Evolutionary conservation across 345 rosid species (phyloP).

Genomic region (Rhodamnia rubescens): DNA sequence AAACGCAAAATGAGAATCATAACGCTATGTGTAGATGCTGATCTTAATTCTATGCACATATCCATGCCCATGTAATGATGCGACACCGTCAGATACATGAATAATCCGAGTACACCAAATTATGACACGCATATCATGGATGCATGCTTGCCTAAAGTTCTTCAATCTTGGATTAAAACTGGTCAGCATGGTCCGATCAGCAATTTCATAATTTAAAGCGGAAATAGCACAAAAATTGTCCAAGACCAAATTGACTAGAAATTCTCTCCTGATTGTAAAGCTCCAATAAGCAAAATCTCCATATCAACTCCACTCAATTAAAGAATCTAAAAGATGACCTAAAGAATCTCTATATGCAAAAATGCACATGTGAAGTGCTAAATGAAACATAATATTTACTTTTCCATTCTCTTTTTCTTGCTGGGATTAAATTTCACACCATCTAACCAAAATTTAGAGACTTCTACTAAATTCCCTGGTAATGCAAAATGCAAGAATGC

Average conservation of each 20-base stretch:
- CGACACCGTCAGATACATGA: not conserved
- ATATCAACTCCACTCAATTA: not conserved
- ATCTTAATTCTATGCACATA: not conserved
- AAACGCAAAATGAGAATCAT: not conserved
- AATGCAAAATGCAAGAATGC: not conserved
- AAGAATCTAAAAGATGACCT: not conserved
- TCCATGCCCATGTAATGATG: not conserved
- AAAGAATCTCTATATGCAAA: not conserved
- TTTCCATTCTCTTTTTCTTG: not conserved
- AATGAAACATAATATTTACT: not conserved
- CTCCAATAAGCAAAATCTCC: not conserved
- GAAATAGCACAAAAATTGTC: not conserved
- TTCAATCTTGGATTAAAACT: not conserved
- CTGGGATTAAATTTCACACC: not conserved
- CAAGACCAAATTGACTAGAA: not conserved
- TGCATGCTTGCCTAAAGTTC: not conserved
- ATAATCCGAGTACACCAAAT: not conserved
- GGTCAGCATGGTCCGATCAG: not conserved
- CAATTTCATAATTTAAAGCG: not conserved
- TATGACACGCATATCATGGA: not conserved
- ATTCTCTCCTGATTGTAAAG: not conserved
- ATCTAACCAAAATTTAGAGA: not conserved
- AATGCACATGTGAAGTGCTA: not conserved
- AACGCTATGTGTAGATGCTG: not conserved
- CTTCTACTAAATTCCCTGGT: not conserved